Conservation (phyloP, 108 stramenopile species). For the Nitzschia palea region DNA sequence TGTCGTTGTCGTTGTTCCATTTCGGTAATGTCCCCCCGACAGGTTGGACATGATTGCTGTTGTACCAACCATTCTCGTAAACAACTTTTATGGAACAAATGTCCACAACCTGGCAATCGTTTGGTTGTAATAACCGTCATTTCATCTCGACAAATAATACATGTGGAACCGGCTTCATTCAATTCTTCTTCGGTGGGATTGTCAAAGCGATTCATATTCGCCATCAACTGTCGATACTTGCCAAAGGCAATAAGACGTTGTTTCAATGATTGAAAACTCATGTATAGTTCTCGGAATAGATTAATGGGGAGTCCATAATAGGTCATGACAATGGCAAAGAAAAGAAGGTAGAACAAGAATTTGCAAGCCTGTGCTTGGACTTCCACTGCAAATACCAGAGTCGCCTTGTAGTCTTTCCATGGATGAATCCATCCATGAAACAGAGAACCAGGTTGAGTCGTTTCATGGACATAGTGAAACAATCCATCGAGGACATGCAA, state of each 20-base stretch:
- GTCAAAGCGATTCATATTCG: constrained; percentile 93
- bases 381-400: constrained; percentile 87
- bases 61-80: constrained; percentile 97
- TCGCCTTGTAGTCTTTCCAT: constrained; percentile 84
- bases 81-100: constrained; percentile 83
- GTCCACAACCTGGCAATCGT: constrained; percentile 90
- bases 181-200: constrained; percentile 87
- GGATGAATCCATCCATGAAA: constrained; percentile 55
- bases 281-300: constrained; percentile 92
- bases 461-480: constrained; percentile 67
- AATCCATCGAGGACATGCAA: constrained; percentile 87
- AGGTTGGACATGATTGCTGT: constrained; percentile 97
- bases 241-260: constrained; percentile 70
- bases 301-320: constrained; percentile 96
- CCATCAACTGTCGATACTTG: constrained; percentile 87
- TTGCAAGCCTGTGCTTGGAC: constrained; percentile 89
- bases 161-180: constrained; percentile 79
- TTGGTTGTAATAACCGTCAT: constrained; percentile 90
- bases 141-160: constrained; percentile 97
- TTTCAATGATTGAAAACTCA: constrained; percentile 79
- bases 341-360: constrained; percentile 93
- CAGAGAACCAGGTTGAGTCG: constrained; percentile 22
- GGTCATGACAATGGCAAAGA: constrained; percentile 94
- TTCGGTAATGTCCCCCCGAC: constrained; percentile 89
- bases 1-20: constrained; percentile 52